phyloP scores from a whole-genome alignment of 2,329 filamentous ascomycete genomes.

The Aschersonia sp. region DNA sequence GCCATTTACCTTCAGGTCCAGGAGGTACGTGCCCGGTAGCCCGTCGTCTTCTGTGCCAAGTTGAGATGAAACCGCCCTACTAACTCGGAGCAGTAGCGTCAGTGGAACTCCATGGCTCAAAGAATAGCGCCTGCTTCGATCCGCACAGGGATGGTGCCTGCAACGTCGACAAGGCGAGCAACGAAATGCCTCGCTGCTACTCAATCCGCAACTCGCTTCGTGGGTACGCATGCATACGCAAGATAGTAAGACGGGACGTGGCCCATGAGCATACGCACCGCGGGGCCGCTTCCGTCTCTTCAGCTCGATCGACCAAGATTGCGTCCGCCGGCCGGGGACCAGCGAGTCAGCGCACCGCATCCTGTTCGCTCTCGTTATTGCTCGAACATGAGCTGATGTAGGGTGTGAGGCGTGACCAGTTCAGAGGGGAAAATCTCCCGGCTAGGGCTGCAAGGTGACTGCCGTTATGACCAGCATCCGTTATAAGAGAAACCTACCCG shows the following conservation, averaged over 20 bases:
- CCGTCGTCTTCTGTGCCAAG: neutral
- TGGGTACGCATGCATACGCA: neutral
- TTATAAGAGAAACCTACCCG: neutral
- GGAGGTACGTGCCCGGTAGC: constrained; percentile 1
- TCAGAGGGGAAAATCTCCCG: neutral
- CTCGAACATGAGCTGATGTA: neutral
- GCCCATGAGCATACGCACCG: neutral
- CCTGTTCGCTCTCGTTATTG: neutral
- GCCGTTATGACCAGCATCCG: neutral
- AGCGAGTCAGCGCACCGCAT: neutral
- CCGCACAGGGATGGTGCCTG: constrained; percentile 5
- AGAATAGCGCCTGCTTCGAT: constrained; percentile 3
- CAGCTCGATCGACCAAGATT: neutral
- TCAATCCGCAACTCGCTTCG: neutral
- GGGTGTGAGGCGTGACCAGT: neutral
- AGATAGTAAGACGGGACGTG: neutral
- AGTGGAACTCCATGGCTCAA: neutral
- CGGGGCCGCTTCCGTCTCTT: neutral
- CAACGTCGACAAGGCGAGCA: neutral
- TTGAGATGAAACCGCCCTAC: constrained; percentile 6
- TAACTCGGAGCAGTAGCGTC: neutral
- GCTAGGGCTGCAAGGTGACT: neutral
- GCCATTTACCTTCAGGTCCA: neutral
- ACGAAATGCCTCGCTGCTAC: neutral
- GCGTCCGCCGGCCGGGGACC: neutral